These are phyloP conservation scores for Neopestalotiopsis sp. DNA, from an alignment of 2,329 filamentous ascomycete species.

Conservation along the genomic window DNA sequence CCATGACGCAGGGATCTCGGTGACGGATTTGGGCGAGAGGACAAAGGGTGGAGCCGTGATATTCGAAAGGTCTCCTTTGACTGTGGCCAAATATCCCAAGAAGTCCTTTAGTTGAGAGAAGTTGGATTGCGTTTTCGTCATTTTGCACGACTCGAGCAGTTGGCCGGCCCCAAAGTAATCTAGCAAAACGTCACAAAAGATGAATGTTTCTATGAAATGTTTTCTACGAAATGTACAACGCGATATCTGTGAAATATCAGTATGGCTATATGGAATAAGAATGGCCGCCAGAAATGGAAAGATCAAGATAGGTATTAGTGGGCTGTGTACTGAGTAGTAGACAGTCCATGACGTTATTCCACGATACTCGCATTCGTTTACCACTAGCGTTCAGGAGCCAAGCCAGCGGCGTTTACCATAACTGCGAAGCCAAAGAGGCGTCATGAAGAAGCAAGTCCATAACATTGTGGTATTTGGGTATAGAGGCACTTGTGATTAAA, in stretches of 20 bases:
- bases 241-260: too few relatives aligned
- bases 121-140: constrained; percentile 29
- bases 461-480: too few relatives aligned
- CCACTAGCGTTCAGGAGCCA: background rate
- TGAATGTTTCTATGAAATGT: background rate
- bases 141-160: constrained; percentile 3
- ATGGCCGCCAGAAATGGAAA: background rate
- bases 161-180: too few relatives aligned
- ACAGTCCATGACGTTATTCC: background rate
- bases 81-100: constrained; percentile 53
- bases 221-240: background rate
- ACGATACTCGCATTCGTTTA: background rate
- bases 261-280: background rate
- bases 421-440: background rate
- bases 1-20: constrained; percentile 62
- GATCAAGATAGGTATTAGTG: background rate
- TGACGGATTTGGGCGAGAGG: constrained; percentile 57
- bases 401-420: background rate
- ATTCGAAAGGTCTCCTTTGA: constrained; percentile 60
- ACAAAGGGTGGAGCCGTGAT: constrained; percentile 62
- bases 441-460: background rate
- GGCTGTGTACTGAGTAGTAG: background rate
- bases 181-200: background rate
- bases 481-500: too few relatives aligned
- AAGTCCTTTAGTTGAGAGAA: constrained; percentile 37